Evolutionary conservation across 148 eudicot species (phyloP).

Genomic region (Cornus controversa): DNA sequence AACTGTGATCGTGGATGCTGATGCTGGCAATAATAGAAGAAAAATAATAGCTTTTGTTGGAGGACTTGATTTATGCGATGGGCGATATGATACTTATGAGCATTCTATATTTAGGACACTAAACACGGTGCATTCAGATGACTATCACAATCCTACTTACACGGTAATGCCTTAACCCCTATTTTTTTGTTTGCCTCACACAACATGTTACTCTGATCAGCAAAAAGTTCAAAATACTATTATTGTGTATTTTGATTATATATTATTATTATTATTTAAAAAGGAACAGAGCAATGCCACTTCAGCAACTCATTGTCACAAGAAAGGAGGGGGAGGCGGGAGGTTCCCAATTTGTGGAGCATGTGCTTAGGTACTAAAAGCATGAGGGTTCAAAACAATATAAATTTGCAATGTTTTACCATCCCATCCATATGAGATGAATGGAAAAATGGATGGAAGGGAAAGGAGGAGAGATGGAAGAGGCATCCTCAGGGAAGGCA

Average conservation of each 20-base stretch:
- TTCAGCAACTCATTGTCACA: not conserved
- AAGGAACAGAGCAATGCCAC: not conserved
- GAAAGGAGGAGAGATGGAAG: too few species aligned
- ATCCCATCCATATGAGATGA: too few species aligned
- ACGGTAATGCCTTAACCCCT: slow-evolving; percentile 42
- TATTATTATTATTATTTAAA: too few species aligned
- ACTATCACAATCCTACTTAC: slow-evolving; percentile 85
- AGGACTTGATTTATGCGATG: slow-evolving; percentile 92
- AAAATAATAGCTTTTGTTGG: slow-evolving; percentile 83
- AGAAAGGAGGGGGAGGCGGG: too few species aligned
- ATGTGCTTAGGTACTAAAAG: too few species aligned
- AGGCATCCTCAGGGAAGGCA: too few species aligned
- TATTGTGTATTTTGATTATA: not conserved
- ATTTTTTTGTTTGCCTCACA: too few species aligned
- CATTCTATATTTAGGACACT: slow-evolving; percentile 70
- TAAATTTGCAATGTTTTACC: too few species aligned
- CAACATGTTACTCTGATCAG: not conserved
- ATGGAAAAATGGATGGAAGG: too few species aligned
- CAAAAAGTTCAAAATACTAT: not conserved
- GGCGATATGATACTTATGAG: slow-evolving; percentile 83
- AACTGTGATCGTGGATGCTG: slow-evolving; percentile 84
- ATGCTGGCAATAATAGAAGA: slow-evolving; percentile 75
- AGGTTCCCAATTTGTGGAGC: too few species aligned
- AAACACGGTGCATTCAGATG: slow-evolving; percentile 66
- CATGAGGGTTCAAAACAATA: too few species aligned